phyloP scores from a whole-genome alignment of 2,329 filamentous ascomycete genomes.

The Fusarium sp. region DNA sequence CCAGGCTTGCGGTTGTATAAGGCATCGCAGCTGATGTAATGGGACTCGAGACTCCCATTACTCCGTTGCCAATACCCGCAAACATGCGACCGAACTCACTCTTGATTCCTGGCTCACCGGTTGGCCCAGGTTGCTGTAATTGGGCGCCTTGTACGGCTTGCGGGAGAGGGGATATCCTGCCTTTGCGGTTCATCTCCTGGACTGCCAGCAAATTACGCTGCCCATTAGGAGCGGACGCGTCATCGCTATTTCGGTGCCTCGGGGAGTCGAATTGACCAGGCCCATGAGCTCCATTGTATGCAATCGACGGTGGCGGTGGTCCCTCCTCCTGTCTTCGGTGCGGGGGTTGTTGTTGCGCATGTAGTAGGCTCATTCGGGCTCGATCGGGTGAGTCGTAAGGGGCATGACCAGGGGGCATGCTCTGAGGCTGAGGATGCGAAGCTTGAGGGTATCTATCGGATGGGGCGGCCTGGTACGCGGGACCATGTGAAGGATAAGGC shows the following conservation, averaged over 20 bases:
- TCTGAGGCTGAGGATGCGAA: slow-evolving; percentile 52
- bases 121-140: slow-evolving; percentile 79
- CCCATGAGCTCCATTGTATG: slow-evolving; percentile 59
- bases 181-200: slow-evolving; percentile 83
- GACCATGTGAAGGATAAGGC: slow-evolving; percentile 50
- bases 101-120: slow-evolving; percentile 89
- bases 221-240: slow-evolving; percentile 63
- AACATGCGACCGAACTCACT: slow-evolving; percentile 96
- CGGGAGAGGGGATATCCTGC: slow-evolving; percentile 86
- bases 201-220: slow-evolving; percentile 78
- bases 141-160: slow-evolving; percentile 95
- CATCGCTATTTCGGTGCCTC: slow-evolving; percentile 57
- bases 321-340: slow-evolving; percentile 61
- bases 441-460: slow-evolving; percentile 51
- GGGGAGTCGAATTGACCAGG: slow-evolving; percentile 55
- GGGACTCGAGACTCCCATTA: slow-evolving; percentile 64
- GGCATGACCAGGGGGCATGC: slow-evolving; percentile 40
- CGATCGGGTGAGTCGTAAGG: slow-evolving; percentile 64
- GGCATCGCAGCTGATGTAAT: slow-evolving; percentile 57
- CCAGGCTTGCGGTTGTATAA: slow-evolving; percentile 58
- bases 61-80: slow-evolving; percentile 80
- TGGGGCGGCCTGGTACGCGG: slow-evolving; percentile 48
- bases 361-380: slow-evolving; percentile 55
- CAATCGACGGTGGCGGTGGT: slow-evolving; percentile 61
- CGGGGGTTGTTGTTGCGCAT: slow-evolving; percentile 52